Base-by-base conservation (phyloP, 1,139 yeast species). In the Maudiozyma humilis region DNA sequence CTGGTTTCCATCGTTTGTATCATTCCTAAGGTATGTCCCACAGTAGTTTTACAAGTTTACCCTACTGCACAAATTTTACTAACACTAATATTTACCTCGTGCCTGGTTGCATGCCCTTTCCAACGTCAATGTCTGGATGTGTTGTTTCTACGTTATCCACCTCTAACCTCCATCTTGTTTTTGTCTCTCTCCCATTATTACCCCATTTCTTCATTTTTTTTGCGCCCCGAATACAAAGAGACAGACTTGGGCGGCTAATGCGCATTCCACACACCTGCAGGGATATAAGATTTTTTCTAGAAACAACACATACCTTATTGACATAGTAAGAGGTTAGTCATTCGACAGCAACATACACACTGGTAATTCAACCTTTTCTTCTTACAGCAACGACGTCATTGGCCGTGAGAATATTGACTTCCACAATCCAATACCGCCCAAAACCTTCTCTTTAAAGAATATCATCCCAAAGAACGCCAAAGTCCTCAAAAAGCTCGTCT, bases 1-100 rank as follows among this genome's bases (percentile, higher is more conserved):
- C 33, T 48, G 51, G 51, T 45, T 48, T 23, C 50, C 50, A 18
- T 41, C 40, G 30, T 30, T 48, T 16, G 45, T 47, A 4, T 18
- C 40, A 7, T 37, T 36, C 4, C 6, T 48, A 36, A 48, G 42
- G 51, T 48, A 48, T 48, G 51, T 46, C 18, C 14, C 14, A 23
- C 6, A 23, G 8, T 10, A 25, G 10, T 19, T 27, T 27, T 18
- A 19, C n/a, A 10, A 4, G 8, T 13, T 6, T 14, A 15, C 4
- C 18, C 16, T 32, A 6, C 17, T 33, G 17, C 19, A 17, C 10
- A n/a, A n/a, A n/a, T n/a, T n/a, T 34, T 17, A 17, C 13, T 18
- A 2, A 34, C 14, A 12, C 4, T 5, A n/a, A n/a, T n/a, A n/a
- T n/a, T n/a, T n/a, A n/a, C n/a, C n/a, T n/a, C n/a, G n/a, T n/a